These are phyloP conservation scores for Ophiocordyceps polyrhachis-furcata DNA, from an alignment of 2,329 filamentous ascomycete genomes.

Conservation along the genomic window DNA sequence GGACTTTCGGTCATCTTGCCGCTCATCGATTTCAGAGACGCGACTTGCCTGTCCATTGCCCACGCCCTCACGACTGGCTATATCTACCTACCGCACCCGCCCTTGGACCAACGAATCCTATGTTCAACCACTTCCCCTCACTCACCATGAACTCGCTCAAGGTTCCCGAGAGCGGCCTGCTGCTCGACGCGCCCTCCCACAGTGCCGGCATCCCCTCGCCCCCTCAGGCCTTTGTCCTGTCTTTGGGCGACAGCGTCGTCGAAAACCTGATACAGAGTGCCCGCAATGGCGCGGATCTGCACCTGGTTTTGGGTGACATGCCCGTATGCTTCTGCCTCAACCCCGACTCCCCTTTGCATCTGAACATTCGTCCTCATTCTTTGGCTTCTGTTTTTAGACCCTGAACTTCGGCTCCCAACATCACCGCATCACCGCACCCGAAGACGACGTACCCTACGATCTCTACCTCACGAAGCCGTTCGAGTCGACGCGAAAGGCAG, in stretches of 20 bases:
- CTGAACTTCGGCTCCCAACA: constrained; percentile 34
- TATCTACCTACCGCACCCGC: not conserved
- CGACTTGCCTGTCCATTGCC: not conserved
- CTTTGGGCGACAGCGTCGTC: constrained; percentile 37
- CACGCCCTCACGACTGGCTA: not conserved
- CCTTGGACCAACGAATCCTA: not conserved
- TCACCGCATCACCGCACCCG: constrained; percentile 24
- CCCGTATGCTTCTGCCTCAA: constrained; percentile 24
- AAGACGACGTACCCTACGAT: constrained; percentile 31
- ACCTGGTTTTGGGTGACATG: constrained; percentile 35
- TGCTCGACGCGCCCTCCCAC: constrained; percentile 30
- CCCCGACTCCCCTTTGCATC: not conserved
- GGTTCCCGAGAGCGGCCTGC: constrained; percentile 38
- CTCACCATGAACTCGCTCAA: constrained; percentile 31
- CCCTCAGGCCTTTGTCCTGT: constrained; percentile 37
- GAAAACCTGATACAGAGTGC: constrained; percentile 44
- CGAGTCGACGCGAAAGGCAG: constrained; percentile 25
- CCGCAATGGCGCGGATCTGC: constrained; percentile 34
- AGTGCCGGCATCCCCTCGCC: constrained; percentile 24
- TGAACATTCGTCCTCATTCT: not conserved
- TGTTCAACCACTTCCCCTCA: not conserved
- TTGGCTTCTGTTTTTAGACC: constrained; percentile 18
- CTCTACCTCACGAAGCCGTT: constrained; percentile 36
- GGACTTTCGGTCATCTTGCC: not conserved
- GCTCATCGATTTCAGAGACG: not conserved